phyloP scores from a whole-genome alignment of 2,329 filamentous ascomycete genomes.

The Calycina herbarum region DNA sequence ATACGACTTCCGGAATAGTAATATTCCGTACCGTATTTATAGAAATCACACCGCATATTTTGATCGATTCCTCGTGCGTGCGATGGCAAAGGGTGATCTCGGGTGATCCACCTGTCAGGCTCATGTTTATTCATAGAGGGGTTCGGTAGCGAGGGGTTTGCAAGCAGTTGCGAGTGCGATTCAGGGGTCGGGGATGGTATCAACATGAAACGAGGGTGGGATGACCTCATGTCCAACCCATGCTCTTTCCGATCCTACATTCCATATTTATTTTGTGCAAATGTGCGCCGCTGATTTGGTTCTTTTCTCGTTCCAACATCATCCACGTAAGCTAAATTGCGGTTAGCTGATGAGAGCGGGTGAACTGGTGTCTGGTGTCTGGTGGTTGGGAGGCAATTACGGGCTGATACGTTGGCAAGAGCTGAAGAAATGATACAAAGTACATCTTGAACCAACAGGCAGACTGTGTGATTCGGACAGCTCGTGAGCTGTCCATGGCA shows the following conservation, averaged over 20 bases:
- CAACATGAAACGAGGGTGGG: conserved; percentile 2
- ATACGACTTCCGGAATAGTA: background rate
- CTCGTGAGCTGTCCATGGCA: background rate
- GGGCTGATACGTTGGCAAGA: background rate
- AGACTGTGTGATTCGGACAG: background rate
- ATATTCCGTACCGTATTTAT: background rate
- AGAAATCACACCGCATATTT: background rate
- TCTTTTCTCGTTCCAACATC: background rate
- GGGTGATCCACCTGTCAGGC: background rate
- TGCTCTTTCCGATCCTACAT: background rate
- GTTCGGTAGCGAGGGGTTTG: background rate
- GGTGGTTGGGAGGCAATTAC: background rate
- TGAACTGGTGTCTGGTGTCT: background rate
- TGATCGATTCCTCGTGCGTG: background rate
- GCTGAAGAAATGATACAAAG: background rate
- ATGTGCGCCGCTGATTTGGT: conserved; percentile 1
- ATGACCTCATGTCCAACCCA: background rate
- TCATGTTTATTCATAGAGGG: background rate
- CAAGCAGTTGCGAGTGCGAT: background rate
- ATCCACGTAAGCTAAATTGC: conserved; percentile 1
- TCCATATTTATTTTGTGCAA: background rate
- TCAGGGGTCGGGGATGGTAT: background rate
- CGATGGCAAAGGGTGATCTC: background rate
- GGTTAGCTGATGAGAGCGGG: background rate
- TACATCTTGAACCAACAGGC: background rate